A percentile compares a stretch with the other conserved stretches of the same genome.
Evolutionary conservation across 2,329 filamentous ascomycete genomes (phyloP).

Genomic region (Colletotrichum lini): DNA sequence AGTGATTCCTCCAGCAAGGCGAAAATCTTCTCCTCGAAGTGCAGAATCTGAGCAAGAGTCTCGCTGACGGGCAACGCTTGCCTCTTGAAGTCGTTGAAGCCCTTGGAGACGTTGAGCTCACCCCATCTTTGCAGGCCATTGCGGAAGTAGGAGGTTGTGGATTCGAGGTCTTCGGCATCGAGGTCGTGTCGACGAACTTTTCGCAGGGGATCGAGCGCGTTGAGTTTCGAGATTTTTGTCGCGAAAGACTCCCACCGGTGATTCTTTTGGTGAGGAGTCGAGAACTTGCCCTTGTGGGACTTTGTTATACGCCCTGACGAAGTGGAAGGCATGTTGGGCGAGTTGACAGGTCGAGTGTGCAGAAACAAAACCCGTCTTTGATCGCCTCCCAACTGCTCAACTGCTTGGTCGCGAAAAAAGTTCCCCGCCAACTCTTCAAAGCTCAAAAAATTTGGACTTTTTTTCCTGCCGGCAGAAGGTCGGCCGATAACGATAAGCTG

Average conservation of each 20-base stretch:
- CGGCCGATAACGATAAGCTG: slow-evolving; percentile 41
- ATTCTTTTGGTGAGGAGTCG: slow-evolving; percentile 82
- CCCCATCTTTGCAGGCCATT: slow-evolving; percentile 88
- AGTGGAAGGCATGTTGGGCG: slow-evolving; percentile 71
- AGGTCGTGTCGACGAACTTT: slow-evolving; percentile 88
- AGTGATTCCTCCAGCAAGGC: slow-evolving; percentile 82
- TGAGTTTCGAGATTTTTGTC: slow-evolving; percentile 89
- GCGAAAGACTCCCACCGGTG: slow-evolving; percentile 95
- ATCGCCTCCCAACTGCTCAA: slow-evolving; percentile 42
- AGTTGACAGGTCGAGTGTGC: slow-evolving; percentile 32
- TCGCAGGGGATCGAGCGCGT: slow-evolving; percentile 90
- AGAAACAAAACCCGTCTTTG: slow-evolving; percentile 35
- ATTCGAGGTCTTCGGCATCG: slow-evolving; percentile 81
- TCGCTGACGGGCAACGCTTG: slow-evolving; percentile 85
- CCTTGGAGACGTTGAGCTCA: slow-evolving; percentile 89
- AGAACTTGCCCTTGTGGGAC: slow-evolving; percentile 77
- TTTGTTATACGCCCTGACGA: slow-evolving; percentile 78
- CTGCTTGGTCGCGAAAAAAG: slow-evolving; percentile 41
- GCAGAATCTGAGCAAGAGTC: slow-evolving; percentile 90
- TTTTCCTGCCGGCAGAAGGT: slow-evolving; percentile 36
- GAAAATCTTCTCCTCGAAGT: slow-evolving; percentile 91
- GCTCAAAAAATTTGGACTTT: slow-evolving; percentile 45
- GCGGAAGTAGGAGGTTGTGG: slow-evolving; percentile 88
- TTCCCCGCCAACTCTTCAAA: slow-evolving; percentile 35
- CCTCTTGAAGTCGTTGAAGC: slow-evolving; percentile 83